Percentiles rank a stretch among this genome's conserved stretches.
Evolutionary conservation across 371 early-diverging fungal genomes (phyloP).

Genomic region (Lichtheimia ramosa): DNA sequence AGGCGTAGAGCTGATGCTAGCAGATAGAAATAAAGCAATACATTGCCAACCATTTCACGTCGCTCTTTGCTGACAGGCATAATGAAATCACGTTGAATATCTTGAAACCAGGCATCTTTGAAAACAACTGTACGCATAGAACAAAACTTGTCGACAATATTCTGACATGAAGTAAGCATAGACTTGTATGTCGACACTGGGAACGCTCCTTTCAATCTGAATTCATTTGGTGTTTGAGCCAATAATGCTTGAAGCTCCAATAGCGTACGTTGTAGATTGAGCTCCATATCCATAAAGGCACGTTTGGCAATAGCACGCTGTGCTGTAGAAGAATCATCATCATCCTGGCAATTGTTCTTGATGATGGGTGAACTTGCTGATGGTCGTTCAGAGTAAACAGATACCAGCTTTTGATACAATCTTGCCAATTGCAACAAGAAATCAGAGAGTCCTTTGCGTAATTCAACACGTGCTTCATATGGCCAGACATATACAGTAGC

Average conservation of each 20-base stretch:
- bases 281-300: slow-evolving; percentile 71
- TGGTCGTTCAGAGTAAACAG: slow-evolving; percentile 48
- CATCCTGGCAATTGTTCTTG: not conserved
- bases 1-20: slow-evolving; percentile 77
- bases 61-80: slow-evolving; percentile 58
- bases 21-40: slow-evolving; percentile 77
- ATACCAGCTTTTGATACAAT: slow-evolving; percentile 73
- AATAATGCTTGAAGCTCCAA: slow-evolving; percentile 66
- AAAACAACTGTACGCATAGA: slow-evolving; percentile 69
- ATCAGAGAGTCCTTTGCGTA: slow-evolving; percentile 73
- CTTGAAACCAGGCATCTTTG: slow-evolving; percentile 61
- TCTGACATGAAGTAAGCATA: slow-evolving; percentile 71
- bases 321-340: not conserved
- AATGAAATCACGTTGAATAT: slow-evolving; percentile 56
- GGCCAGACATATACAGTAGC: slow-evolving; percentile 79
- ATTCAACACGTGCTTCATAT: slow-evolving; percentile 80
- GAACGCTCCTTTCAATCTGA: slow-evolving; percentile 82
- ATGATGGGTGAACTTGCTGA: not conserved
- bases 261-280: slow-evolving; percentile 66
- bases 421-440: slow-evolving; percentile 64
- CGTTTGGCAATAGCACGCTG: slow-evolving; percentile 17
- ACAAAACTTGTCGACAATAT: slow-evolving; percentile 72
- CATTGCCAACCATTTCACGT: slow-evolving; percentile 70
- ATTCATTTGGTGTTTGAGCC: slow-evolving; percentile 77
- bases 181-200: slow-evolving; percentile 67